Base-by-base conservation (phyloP, 352 stramenopile genomes). In the Phytopythium cucurbitacearum region DNA sequence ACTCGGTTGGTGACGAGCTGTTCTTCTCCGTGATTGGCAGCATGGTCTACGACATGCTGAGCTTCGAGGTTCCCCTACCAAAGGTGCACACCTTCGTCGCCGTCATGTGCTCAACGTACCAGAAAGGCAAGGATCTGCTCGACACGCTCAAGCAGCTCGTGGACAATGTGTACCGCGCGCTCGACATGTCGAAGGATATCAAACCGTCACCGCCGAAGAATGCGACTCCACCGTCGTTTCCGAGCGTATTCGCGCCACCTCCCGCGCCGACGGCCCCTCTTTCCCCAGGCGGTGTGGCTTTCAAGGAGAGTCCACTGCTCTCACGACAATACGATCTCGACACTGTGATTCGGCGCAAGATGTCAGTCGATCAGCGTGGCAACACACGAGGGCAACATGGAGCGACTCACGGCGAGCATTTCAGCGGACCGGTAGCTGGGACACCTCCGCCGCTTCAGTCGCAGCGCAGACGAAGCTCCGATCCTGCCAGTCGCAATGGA, bases 41-140 rank as follows among this genome's bases (percentile, higher is more conserved):
- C 48, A 64, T 94, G 10, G 75, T 91, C 45, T 94, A 91, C 66
- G 81, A 91, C 53, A 94, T 94, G 83, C 76, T 94, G 10, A 91
- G 74, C 8, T 78, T 94, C 34, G 79, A 94, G 46, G 76, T 90
- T 9, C 73, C 80, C 4, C 64, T 91, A 0, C 61, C 66, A 5
- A 89, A 94, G 33, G 77, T 91, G 9, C 65, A 89, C 35, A 85
- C 79, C 1, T 94, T 94, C 52, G 80, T 94, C 15, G 62, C 64
- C 5, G 83, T 89, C 41, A 94, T 94, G 83, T 88, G 80, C 40
- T 83, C 79, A 8, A 91, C 79, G 44, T 94, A 94, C 52, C 72
- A 90, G 54, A 91, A 91, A 51, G 77, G 64, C 0, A 69, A 61
- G 46, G 80, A 94, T 21, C 57, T 94, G 10, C 57, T 80, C 13